Base-by-base conservation (phyloP, 2,329 filamentous ascomycete species). In the Penicillium nordicum region DNA sequence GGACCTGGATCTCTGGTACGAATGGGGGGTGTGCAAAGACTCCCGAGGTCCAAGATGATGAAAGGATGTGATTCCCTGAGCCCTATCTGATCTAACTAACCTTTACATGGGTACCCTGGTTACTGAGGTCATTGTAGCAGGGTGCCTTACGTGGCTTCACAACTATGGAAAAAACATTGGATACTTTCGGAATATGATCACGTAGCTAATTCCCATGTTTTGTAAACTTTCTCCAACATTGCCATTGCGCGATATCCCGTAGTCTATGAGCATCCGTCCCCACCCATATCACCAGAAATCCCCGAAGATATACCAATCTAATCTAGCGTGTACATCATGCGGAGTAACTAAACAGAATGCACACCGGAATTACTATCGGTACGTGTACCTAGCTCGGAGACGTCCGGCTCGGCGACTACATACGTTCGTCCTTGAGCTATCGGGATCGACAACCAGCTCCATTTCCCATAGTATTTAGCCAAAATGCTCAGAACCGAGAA, bases 401-500 rank as follows among this genome's bases (percentile, higher is more conserved):
- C 34, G 16, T 41, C 11, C 21, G 16, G 18, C 6, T 10, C 27
- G n/a, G 11, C 36, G 25, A 36, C n/a, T 42, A 3, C n/a, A 11
- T 55, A 7, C n/a, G 11, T 45, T 50, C 25, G 30, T 50, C 30
- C 34, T 11, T 41, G 34, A 32, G 36, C 42, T 56, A 61, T 63
- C 57, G 43, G 37, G 61, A 58, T 61, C 58, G 52, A 60, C 59
- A 50, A 29, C 44, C 21, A 45, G 38, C 41, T 42, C 57, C 56
- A 61, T 49, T 50, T 48, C 47, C 56, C 55, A 61, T 61, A 36
- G 40, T 23, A 32, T 32, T 34, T 21, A 50, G 30, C 48, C 46
- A 46, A 46, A 56, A 55, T 50, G 54, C 54, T 57, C 38, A 47
- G 43, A 46, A 51, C 54, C 57, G 57, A 55, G 54, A 48, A 61